These are phyloP conservation scores for Plasmopara viticola DNA, from an alignment of 352 stramenopile species.

Conservation along the genomic window DNA sequence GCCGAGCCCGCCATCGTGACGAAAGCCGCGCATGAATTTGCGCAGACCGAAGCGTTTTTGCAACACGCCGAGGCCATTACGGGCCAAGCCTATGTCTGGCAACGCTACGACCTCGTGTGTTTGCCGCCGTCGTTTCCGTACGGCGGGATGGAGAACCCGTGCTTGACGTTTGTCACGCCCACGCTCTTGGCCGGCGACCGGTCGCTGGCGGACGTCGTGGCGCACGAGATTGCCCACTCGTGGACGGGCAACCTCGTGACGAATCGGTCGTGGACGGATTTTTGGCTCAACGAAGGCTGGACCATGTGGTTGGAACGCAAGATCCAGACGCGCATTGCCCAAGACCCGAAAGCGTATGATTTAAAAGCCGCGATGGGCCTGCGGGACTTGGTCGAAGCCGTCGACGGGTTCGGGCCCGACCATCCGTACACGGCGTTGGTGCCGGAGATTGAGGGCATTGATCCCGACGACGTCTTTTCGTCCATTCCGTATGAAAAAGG, in stretches of 20 bases:
- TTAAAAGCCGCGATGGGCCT: conserved; percentile 49
- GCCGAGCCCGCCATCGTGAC: conserved; percentile 91
- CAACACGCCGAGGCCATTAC: conserved; percentile 89
- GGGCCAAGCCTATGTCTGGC: conserved; percentile 91
- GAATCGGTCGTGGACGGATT: conserved; percentile 93
- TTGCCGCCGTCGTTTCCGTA: conserved; percentile 93
- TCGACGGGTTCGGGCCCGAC: conserved; percentile 42
- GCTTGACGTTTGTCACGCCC: conserved; percentile 95
- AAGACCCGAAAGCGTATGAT: conserved; percentile 43
- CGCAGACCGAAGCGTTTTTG: conserved; percentile 92
- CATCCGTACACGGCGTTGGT: conserved; percentile 89
- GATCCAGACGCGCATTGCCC: conserved; percentile 81
- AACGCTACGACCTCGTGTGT: conserved; percentile 96
- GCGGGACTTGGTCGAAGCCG: conserved; percentile 33
- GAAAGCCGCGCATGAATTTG: conserved; percentile 91
- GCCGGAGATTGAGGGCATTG: conserved; percentile 75
- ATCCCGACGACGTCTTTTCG: conserved; percentile 95
- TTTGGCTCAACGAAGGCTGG: conserved; percentile 99
- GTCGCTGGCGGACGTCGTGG: conserved; percentile 94
- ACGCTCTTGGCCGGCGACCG: conserved; percentile 92
- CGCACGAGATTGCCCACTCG: conserved; percentile 95
- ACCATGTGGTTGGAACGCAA: conserved; percentile 97
- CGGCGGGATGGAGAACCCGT: conserved; percentile 75
- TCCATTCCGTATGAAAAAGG: conserved; percentile 95
- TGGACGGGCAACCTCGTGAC: conserved; percentile 98